Percentiles rank a stretch among this genome's conserved stretches.
Conservation (phyloP, 2,329 filamentous ascomycete genomes). For the Cladosporium sp. region DNA sequence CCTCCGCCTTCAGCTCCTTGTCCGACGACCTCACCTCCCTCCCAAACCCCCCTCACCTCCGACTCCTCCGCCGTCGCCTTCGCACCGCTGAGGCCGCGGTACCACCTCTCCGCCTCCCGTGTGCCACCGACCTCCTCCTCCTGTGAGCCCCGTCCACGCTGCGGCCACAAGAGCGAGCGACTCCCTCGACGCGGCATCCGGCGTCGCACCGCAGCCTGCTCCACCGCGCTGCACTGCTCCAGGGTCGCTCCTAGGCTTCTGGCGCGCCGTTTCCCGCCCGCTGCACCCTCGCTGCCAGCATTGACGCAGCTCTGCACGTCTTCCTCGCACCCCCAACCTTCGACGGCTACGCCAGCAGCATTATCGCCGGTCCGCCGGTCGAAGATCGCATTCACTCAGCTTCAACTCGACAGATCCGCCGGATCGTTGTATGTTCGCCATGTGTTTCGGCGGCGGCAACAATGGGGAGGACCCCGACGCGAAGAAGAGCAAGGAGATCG, state of each 20-base stretch:
- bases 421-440: conserved; percentile 29
- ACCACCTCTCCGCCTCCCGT: conserved; percentile 1
- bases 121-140: conserved; percentile 4
- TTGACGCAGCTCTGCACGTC: neutral
- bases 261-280: conserved; percentile 5
- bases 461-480: conserved; percentile 40
- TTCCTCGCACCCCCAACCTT: neutral
- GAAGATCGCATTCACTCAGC: neutral
- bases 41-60: conserved; percentile 3
- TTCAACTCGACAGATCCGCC: neutral
- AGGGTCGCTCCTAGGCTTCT: neutral
- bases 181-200: conserved; percentile 5
- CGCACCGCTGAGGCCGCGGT: conserved; percentile 2
- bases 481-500: conserved; percentile 63
- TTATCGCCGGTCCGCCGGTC: neutral
- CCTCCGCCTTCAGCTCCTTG: conserved; percentile 1
- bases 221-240: conserved; percentile 1
- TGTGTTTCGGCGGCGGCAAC: conserved; percentile 46
- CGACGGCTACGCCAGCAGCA: neutral
- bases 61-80: conserved; percentile 4
- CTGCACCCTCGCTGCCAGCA: conserved; percentile 1
- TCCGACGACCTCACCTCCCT: conserved; percentile 6
- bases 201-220: conserved; percentile 9
- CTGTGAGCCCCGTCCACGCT: conserved; percentile 6
- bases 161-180: conserved; percentile 6